These are phyloP conservation scores for Leccinum boreale DNA, from an alignment of 768 basidiomycete genomes.

Conservation along the genomic window DNA sequence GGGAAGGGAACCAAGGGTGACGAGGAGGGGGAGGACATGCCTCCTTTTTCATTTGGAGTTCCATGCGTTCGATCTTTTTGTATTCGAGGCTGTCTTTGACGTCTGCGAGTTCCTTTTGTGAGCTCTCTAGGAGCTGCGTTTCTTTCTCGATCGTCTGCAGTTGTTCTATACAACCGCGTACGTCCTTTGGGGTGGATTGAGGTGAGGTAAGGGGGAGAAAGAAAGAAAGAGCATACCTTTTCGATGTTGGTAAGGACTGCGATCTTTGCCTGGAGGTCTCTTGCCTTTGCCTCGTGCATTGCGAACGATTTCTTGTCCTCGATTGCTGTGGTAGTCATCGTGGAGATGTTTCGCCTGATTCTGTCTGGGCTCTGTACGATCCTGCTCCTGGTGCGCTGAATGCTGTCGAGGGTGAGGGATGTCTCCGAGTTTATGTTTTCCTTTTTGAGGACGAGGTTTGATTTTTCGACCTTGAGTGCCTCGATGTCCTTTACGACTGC, in stretches of 20 bases:
- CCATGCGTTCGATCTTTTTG: slow-evolving; percentile 72
- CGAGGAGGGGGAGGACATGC: slow-evolving; percentile 33
- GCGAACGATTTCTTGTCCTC: slow-evolving; percentile 70
- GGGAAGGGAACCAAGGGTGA: neutral
- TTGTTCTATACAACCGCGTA: slow-evolving; percentile 69
- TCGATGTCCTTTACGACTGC: slow-evolving; percentile 64
- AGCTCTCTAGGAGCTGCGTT: slow-evolving; percentile 53
- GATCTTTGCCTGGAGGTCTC: slow-evolving; percentile 76
- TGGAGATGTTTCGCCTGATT: slow-evolving; percentile 74
- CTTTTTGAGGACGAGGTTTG: slow-evolving; percentile 60
- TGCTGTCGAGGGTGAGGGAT: slow-evolving; percentile 53
- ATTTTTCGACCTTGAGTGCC: slow-evolving; percentile 68
- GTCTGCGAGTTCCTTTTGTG: slow-evolving; percentile 66
- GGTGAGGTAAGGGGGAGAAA: neutral
- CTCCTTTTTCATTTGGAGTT: slow-evolving; percentile 66
- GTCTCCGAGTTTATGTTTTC: slow-evolving; percentile 63
- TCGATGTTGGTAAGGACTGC: slow-evolving; percentile 70
- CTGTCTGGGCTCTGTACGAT: slow-evolving; percentile 92
- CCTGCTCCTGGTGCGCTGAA: slow-evolving; percentile 62
- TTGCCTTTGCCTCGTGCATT: slow-evolving; percentile 65
- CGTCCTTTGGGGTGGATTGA: slow-evolving; percentile 45
- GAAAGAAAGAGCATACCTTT: slow-evolving; percentile 46
- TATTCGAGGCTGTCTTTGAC: slow-evolving; percentile 66
- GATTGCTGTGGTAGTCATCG: slow-evolving; percentile 64
- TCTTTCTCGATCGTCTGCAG: slow-evolving; percentile 74